phyloP scores from a whole-genome alignment of 2,329 filamentous ascomycete species.

The Fusarium sp. region DNA sequence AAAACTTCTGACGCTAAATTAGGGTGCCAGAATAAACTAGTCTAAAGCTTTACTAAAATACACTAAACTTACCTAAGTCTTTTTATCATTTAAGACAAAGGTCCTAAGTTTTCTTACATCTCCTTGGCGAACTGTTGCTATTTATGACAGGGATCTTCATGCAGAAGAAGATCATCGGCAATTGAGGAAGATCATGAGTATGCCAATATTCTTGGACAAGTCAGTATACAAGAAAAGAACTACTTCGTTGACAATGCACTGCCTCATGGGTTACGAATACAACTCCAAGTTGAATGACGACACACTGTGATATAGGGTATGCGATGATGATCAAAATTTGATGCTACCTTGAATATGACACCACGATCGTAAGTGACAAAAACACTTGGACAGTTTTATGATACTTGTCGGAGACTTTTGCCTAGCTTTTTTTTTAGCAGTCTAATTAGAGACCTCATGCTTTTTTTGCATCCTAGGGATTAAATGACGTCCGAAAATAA shows the following conservation, averaged over 20 bases:
- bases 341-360: neutral
- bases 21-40: no score
- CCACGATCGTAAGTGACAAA: neutral
- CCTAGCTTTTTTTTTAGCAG: neutral
- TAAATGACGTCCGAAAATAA: neutral
- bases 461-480: neutral
- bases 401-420: neutral
- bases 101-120: no score
- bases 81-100: no score
- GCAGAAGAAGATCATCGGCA: slow-evolving; percentile 9
- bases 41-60: no score
- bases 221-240: neutral
- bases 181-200: neutral
- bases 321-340: neutral
- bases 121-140: neutral
- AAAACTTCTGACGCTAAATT: no score
- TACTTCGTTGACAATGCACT: neutral
- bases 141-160: slow-evolving; percentile 5
- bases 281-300: no score
- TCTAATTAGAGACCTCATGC: neutral
- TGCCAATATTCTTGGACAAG: neutral
- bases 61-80: no score
- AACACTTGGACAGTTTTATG: neutral
- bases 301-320: slow-evolving; percentile 4
- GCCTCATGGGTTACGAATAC: neutral